Evolutionary conservation across 306 rosid genomes (phyloP).

Genomic region (Luffa acutangula): DNA sequence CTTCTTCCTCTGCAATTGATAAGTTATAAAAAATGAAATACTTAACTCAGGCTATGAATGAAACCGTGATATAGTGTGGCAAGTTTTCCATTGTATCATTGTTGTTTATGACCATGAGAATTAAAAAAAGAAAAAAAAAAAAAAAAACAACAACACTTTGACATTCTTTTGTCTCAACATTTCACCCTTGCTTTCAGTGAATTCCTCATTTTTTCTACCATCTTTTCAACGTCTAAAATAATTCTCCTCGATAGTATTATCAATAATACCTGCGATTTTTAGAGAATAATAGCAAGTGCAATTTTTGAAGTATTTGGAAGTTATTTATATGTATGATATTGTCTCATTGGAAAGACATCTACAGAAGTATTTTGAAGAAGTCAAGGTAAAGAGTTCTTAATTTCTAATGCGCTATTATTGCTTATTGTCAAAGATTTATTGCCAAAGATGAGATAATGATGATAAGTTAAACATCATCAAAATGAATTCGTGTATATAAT

Average conservation of each 20-base stretch:
- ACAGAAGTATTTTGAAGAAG: not conserved
- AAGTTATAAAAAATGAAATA: constrained; percentile 1
- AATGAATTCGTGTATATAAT: not conserved
- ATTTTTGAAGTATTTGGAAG: not conserved
- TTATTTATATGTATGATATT: not conserved
- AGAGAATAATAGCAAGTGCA: not conserved
- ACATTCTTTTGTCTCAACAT: not conserved
- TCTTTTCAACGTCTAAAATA: not conserved
- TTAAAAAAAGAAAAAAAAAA: not conserved
- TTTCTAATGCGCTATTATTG: not conserved
- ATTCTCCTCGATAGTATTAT: not conserved
- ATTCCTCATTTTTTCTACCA: not conserved
- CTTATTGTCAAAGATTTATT: not conserved
- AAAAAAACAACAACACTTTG: not conserved
- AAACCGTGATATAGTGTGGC: not conserved
- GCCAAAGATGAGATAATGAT: not conserved
- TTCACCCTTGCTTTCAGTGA: not conserved
- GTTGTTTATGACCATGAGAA: not conserved
- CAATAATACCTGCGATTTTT: not conserved
- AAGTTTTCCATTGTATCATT: not conserved
- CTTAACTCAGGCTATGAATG: not conserved
- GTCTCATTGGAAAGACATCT: not conserved
- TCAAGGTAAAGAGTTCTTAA: not conserved
- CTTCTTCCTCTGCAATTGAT: constrained; percentile 36
- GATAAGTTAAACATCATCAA: not conserved